phyloP scores from a whole-genome alignment of 2,329 filamentous ascomycete genomes.

The Pseudogymnoascus sp. region DNA sequence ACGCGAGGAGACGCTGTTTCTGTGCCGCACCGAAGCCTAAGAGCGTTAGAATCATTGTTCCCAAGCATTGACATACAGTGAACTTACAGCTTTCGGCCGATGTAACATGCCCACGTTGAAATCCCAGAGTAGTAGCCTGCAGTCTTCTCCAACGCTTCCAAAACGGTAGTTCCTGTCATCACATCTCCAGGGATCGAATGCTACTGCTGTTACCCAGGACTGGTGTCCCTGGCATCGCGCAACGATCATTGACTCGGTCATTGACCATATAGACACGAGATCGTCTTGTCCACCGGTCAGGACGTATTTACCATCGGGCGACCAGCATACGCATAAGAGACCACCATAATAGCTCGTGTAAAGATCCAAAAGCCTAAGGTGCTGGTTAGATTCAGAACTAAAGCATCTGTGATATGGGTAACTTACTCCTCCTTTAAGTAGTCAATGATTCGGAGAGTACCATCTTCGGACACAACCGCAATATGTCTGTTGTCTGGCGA shows the following conservation, averaged over 20 bases:
- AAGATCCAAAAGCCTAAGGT: conserved; percentile 66
- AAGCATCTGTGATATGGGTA: neutral
- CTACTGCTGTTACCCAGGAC: conserved; percentile 88
- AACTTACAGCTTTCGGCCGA: conserved; percentile 72
- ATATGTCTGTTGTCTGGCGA: conserved; percentile 82
- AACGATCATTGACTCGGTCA: conserved; percentile 74
- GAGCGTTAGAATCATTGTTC: neutral
- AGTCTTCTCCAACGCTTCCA: conserved; percentile 91
- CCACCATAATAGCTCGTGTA: conserved; percentile 92
- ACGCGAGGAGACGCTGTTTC: conserved; percentile 43
- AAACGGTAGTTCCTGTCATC: conserved; percentile 94
- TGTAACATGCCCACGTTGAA: conserved; percentile 96
- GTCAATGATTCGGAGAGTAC: conserved; percentile 81
- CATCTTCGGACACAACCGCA: conserved; percentile 86
- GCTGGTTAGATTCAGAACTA: conserved; percentile 14
- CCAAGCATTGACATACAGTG: conserved; percentile 3
- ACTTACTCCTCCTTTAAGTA: conserved; percentile 81
- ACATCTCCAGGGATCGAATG: conserved; percentile 95
- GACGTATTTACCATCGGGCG: conserved; percentile 91
- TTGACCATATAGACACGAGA: conserved; percentile 89
- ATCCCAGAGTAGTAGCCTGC: conserved; percentile 86
- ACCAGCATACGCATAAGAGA: conserved; percentile 91
- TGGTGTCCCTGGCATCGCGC: conserved; percentile 92
- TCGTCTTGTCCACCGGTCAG: conserved; percentile 95
- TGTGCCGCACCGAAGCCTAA: conserved; percentile 49